Base-by-base conservation (phyloP, 2,329 filamentous ascomycete genomes). In the Macroventuria anomochaeta region DNA sequence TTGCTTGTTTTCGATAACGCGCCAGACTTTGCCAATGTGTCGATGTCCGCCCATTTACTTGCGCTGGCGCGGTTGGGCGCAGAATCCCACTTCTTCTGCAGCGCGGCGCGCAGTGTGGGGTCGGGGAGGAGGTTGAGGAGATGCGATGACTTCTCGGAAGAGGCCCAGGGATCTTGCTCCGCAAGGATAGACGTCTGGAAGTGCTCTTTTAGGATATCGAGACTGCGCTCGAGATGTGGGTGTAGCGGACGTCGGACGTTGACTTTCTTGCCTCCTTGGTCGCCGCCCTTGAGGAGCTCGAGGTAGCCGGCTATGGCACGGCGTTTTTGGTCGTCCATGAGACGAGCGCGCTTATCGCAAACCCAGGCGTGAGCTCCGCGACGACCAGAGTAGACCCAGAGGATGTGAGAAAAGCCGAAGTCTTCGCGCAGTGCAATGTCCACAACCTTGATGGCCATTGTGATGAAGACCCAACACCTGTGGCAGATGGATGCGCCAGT, bases 311-410 rank as follows among this genome's bases (percentile, higher is more conserved):
- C 91, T 57, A 99, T 88, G 0, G 93, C 90, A 63, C 86, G 86
- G 49, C 95, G 85, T 76, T 90, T 92, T 64, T 89, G 85, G 67
- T 99, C 95, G 60, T 96, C 89, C 80, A 99, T 85, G 28, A 82
- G 82, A 52, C 95, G 85, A 0, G 93, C 95, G 52, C 88, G 87
- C 70, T 89, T 90, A 74, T 99, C 95, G 72, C 93, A 97, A 10
- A 99, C 90, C 95, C 95, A 99, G 5, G 95, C 95, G 86, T 99
- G 95, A 25, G 90, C 93, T 79, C 95, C 95, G 83, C 95, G 86
- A 75, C 95, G 89, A 64, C 95, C 95, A 0, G 95, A 99, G 76
- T 99, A 99, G 6, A 99, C 93, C 95, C 95, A 99, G 75, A 99
- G 83, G 69, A 99, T 93, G 76, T 99, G 93, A 71, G 90, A 87